Base-by-base conservation (phyloP, 1,284 basidiomycete genomes). In the Ceratobasidium sp. region DNA sequence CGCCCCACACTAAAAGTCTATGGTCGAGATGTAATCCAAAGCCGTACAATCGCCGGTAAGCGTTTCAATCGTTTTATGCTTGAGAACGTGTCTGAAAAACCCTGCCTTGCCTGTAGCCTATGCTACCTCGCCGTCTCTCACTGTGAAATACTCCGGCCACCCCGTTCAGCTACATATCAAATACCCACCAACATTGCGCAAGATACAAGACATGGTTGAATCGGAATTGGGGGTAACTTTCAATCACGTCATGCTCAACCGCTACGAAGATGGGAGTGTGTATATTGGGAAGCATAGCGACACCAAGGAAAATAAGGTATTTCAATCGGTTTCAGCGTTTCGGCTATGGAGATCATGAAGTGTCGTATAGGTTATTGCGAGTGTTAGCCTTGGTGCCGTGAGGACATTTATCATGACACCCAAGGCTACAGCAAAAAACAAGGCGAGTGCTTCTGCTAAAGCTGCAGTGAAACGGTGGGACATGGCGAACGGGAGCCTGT, bases 191-290 rank as follows among this genome's bases (percentile, higher is more conserved):
- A 75, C 87, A 1, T 81, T 89, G 3, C 80, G 83, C 39, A 81
- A 82, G 33, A 88, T 89, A 46, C 84, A 86, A 49, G 78, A 80
- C 6, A 64, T 79, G 39, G 83, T 90, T 2, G 85, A 88, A 60
- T 80, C 80, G 0, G 82, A 81, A 20, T 79, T 90, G 4, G 87
- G 86, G 0, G 86, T 87, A 5, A 81, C 79, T 39, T 90, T 90
- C 84, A 89, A 89, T 75, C 88, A 89, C 80, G 85, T 85, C 78
- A 87, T 90, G 88, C 82, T 89, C 80, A 90, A 90, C 77, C 82
- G 84, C 26, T 90, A 89, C 81, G 87, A 87, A 69, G 84, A 87
- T 80, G 89, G 89, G 1, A 75, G 67, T 18, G 84, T 88, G 13
- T 87, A 88, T 77, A 89, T 89, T 33, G 87, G 87, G 7, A 82